These are phyloP conservation scores for Cladosporium cucumerinum DNA, from an alignment of 2,329 filamentous ascomycete species.

Conservation along the genomic window DNA sequence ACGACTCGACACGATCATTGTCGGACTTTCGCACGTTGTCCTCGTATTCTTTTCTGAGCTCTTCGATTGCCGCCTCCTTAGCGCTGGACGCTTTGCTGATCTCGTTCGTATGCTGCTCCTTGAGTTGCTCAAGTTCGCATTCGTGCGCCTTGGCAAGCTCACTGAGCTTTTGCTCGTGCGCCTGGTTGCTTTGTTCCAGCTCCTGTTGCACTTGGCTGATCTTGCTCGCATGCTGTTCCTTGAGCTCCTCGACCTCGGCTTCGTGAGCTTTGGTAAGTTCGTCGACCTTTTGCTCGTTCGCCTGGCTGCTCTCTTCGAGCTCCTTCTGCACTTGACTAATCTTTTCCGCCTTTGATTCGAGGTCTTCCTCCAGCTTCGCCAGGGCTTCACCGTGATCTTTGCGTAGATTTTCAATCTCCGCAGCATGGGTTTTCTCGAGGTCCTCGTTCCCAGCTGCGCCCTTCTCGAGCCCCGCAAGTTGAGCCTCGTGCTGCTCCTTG, in stretches of 20 bases:
- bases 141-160: slow-evolving; percentile 11
- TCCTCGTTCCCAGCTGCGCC: neutral
- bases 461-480: neutral
- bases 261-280: slow-evolving; percentile 14
- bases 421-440: slow-evolving; percentile 14
- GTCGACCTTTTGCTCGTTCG: neutral
- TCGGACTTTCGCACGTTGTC: neutral
- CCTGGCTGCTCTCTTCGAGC: neutral
- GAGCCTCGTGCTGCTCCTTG: neutral
- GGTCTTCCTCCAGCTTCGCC: slow-evolving; percentile 18
- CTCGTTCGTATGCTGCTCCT: slow-evolving; percentile 10
- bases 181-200: neutral
- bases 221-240: slow-evolving; percentile 10
- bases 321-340: neutral
- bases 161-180: neutral
- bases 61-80: neutral
- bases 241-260: slow-evolving; percentile 8
- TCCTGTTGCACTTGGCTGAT: neutral
- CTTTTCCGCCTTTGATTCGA: neutral
- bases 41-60: slow-evolving; percentile 4
- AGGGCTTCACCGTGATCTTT: slow-evolving; percentile 17
- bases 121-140: slow-evolving; percentile 17
- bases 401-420: slow-evolving; percentile 8
- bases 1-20: neutral
- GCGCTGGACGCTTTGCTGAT: slow-evolving; percentile 4